Base-by-base conservation (phyloP, 2,329 filamentous ascomycete species). In the Tolypocladium paradoxum region DNA sequence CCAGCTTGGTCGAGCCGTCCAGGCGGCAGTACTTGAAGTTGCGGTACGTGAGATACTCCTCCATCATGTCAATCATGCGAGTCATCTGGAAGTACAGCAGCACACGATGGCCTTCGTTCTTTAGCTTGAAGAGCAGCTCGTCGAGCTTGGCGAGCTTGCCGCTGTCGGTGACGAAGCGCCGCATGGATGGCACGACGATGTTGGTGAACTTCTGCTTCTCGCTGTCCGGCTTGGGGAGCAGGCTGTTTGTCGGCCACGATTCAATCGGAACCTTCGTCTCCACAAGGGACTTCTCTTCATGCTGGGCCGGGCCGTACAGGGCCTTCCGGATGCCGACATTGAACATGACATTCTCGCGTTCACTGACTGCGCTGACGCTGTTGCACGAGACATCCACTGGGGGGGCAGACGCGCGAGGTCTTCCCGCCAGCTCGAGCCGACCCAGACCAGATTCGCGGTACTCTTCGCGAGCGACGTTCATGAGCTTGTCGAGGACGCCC, bases 61-160 rank as follows among this genome's bases (percentile, higher is more conserved):
- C 93, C 88, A 97, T 97, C 56, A 99, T 76, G 68, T 99, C 92
- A 65, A 99, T 97, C 93, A 99, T 99, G 65, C 89, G 88, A 4
- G 93, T 99, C 93, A 99, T 99, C 76, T 99, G 93, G 88, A 99
- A 99, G 78, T 99, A 99, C 22, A 99, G 76, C 52, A 99, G 77
- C 24, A 99, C 93, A 64, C 93, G 90, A 62, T 99, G 93, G 36
- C 88, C 88, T 57, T 87, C 88, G 57, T 90, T 87, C 78, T 97
- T 99, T 64, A 99, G 84, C 68, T 90, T 81, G 67, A 88, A 88
- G 16, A 99, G 79, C 20, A 99, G 77, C 59, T 88, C 78, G 67
- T 99, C 93, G 50, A 99, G 77, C 65, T 90, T 90, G 48, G 90
- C 91, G 55, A 99, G 81, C 74, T 99, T 99, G 65, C 93, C 93